Percentiles rank a stretch among this genome's conserved stretches.
These are phyloP conservation scores for Globisporangium cederbergense DNA, from an alignment of 352 stramenopile genomes.

Conservation along the genomic window DNA sequence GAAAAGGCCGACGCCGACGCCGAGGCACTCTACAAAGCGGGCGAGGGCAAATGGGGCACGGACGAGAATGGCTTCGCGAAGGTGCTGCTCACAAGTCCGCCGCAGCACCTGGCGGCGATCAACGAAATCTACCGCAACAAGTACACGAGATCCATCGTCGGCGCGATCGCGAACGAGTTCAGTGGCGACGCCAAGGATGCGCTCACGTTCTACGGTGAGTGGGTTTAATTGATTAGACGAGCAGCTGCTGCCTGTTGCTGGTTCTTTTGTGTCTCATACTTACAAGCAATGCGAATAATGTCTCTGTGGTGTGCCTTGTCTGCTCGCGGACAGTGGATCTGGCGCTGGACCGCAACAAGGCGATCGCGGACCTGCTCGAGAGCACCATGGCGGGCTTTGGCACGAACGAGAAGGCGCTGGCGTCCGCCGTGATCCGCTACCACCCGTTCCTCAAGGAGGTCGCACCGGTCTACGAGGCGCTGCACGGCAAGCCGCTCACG, in stretches of 20 bases:
- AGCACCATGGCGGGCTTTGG: conserved; percentile 63
- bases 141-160: conserved; percentile 46
- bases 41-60: conserved; percentile 77
- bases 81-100: conserved; percentile 53
- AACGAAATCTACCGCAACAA: conserved; percentile 58
- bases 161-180: conserved; percentile 71
- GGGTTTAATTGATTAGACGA: not conserved
- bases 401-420: conserved; percentile 67
- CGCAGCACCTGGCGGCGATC: conserved; percentile 55
- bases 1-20: conserved; percentile 62
- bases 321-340: conserved; percentile 30
- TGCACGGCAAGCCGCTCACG: conserved; percentile 57
- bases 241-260: not conserved
- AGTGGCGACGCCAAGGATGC: conserved; percentile 44
- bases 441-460: conserved; percentile 56
- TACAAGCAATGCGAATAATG: not conserved
- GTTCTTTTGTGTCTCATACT: conserved; percentile 6
- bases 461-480: conserved; percentile 45
- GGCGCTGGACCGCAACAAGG: conserved; percentile 51
- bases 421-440: conserved; percentile 64
- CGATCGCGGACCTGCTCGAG: conserved; percentile 62
- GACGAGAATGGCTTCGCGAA: conserved; percentile 68
- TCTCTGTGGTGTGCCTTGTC: conserved; percentile 4
- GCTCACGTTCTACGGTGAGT: conserved; percentile 52
- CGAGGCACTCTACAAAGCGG: conserved; percentile 68